Conservation (phyloP, 2,329 filamentous ascomycete genomes). For the Zymoseptoria tritici region DNA sequence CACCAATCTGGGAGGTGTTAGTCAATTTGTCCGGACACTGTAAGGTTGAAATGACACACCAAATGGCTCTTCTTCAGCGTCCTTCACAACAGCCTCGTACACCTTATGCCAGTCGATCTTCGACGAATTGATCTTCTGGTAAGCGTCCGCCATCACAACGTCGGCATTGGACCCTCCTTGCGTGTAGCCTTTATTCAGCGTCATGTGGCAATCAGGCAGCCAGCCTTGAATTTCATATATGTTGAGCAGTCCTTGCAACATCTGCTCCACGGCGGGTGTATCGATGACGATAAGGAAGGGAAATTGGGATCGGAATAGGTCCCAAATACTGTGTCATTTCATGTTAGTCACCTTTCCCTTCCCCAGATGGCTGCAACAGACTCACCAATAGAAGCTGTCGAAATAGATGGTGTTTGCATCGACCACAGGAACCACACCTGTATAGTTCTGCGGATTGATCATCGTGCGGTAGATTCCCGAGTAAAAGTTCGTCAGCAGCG, state of each 20-base stretch:
- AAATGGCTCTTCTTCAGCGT: conserved; percentile 49
- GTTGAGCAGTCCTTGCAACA: conserved; percentile 60
- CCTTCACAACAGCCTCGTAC: conserved; percentile 55
- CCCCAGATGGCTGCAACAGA: background rate
- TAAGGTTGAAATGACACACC: conserved; percentile 7
- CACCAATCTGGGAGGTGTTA: conserved; percentile 32
- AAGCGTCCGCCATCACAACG: conserved; percentile 65
- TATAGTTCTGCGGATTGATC: conserved; percentile 41
- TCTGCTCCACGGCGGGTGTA: conserved; percentile 55
- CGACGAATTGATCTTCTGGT: conserved; percentile 58
- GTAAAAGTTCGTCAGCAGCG: conserved; percentile 39
- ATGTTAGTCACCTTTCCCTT: background rate
- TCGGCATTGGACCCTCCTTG: conserved; percentile 66
- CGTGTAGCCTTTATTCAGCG: conserved; percentile 56
- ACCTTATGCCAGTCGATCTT: conserved; percentile 57
- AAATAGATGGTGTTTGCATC: conserved; percentile 17
- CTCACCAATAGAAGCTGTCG: conserved; percentile 23
- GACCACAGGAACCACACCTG: conserved; percentile 36
- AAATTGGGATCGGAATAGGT: conserved; percentile 57
- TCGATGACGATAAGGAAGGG: conserved; percentile 59
- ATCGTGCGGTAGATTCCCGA: conserved; percentile 41
- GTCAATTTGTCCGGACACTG: background rate
- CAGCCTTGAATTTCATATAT: conserved; percentile 63
- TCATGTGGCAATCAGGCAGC: conserved; percentile 65
- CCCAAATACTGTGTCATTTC: conserved; percentile 52